Evolutionary conservation across 2,329 filamentous ascomycete species (phyloP).

Genomic region (Pseudopithomyces chartarum): DNA sequence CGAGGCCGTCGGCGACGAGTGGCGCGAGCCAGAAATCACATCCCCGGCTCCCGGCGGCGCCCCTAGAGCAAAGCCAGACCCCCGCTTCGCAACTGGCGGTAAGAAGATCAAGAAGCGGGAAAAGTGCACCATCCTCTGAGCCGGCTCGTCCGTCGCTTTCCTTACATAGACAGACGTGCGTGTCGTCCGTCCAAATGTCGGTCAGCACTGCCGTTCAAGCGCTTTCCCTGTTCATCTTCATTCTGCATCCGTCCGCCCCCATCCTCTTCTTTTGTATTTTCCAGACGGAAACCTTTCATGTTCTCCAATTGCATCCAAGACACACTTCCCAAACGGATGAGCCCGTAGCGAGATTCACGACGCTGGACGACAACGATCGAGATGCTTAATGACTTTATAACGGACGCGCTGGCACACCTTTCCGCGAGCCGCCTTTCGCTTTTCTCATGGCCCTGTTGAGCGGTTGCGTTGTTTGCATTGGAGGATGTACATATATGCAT

Average conservation of each 20-base stretch:
- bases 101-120: conserved; percentile 46
- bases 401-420: conserved; percentile 28
- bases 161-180: conserved; percentile 19
- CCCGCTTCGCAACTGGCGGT: conserved; percentile 27
- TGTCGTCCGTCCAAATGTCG: too few species aligned
- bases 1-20: conserved; percentile 79
- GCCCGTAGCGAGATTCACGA: conserved; percentile 42
- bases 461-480: conserved; percentile 6
- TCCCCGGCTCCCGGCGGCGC: conserved; percentile 19
- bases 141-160: conserved; percentile 14
- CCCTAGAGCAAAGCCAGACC: conserved; percentile 8
- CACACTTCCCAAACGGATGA: conserved; percentile 14
- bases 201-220: conserved; percentile 9
- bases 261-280: not conserved
- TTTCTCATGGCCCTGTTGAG: conserved; percentile 9
- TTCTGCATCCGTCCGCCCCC: not conserved
- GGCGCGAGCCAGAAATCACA: conserved; percentile 35
- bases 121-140: conserved; percentile 47
- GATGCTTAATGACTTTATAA: conserved; percentile 46
- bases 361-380: conserved; percentile 48
- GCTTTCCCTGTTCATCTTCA: conserved; percentile 4
- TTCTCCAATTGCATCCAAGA: conserved; percentile 4
- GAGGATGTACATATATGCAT: not conserved
- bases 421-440: conserved; percentile 16
- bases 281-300: not conserved